Evolutionary conservation across 1,284 basidiomycete species (phyloP), one percentile per base, ranked within the genome.

Genomic region (Rhodotorula sp.): DNA sequence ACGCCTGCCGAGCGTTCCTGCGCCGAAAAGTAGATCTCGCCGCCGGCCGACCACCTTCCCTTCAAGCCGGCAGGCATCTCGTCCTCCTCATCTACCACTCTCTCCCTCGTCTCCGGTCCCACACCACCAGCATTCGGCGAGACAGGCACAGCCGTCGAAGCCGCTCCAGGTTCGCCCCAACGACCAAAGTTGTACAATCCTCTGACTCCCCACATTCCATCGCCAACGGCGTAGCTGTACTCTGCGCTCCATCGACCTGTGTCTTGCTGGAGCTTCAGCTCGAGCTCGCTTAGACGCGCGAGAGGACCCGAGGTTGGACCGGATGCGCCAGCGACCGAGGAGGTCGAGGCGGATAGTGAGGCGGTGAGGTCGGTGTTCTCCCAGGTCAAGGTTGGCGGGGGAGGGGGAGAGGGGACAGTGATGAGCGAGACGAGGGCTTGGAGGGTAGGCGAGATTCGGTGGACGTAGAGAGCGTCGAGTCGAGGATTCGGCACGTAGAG

Each of bases 1-100:
- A 97, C 91, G 76, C 95, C 95, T 0, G 92, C 92, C 77, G 92
- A 95, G 76, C 89, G 88, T 81, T 97, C 93, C 78, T 91, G 92
- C 5, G 91, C 89, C 72, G 92, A 95, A 77, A 97, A 87, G 80
- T 97, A 99, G 17, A 97, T 81, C 79, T 99, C 95, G 17, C 92
- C 95, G 30, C 95, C 95, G 6, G 92, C 89, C 4, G 91, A 93
- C 68, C 97, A 87, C 17, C 94, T 85, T 0, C 94, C 94, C 76
- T 88, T 89, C 53, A 98, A 82, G 0, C 94, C 94, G 4, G 65
- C 64, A 19, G 67, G 64, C 36, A 57, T 63, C 44, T 67, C 67
- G 57, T 68, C 71, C 30, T 71, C 71, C 30, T 62, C 73, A 32
- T 52, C 58, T 27, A 32, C 49, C 29, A 34, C 68, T 24, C 52